Evolutionary conservation across 1,139 yeast species (phyloP), one percentile per base, ranked within the genome.

Genomic region (Protomyces inundatus): DNA sequence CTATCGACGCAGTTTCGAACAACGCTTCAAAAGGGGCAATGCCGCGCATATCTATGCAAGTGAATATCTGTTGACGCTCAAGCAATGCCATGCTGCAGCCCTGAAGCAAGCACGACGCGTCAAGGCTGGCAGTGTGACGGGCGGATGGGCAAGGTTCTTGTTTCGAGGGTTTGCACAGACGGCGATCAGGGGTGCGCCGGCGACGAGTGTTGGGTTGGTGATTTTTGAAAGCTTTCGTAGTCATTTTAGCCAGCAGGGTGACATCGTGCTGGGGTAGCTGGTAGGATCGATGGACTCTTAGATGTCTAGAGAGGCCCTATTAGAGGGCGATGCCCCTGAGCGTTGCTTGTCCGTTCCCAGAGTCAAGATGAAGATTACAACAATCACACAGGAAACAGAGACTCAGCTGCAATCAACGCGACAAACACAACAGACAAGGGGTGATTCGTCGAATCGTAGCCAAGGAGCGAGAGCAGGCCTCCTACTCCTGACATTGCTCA

Each of bases 221-320:
- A 90, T 90, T 23, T 85, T 91, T 74, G 97, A 91, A 74, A 86
- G 89, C 46, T 82, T 89, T 82, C 79, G 97, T 72, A 79, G 84
- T 16, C 72, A 76, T 59, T 73, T 72, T 63, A 54, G 58, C 32
- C 30, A 52, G 9, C 54, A 52, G 14, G 46, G 55, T 23, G 64
- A 54, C 1, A 39, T 54, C 39, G 45, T 60, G 39, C 42, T 60
- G 14, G 42, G 40, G 7, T 45, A 14, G 34, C 14, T 10, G 5
- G 30, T 7, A 46, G 10, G 14, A 14, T 46, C 32, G 34, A 32
- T 4, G 4, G 23, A 46, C 14, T 3, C 7, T 45, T 12, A n/a
- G 56, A 35, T n/a, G 37, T n/a, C n/a, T n/a, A n/a, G n/a, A n/a
- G n/a, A n/a, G n/a, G n/a, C n/a, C n/a, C n/a, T n/a, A n/a, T n/a